Conservation (phyloP, 1,284 basidiomycete species). For the Naganishia albida region DNA sequence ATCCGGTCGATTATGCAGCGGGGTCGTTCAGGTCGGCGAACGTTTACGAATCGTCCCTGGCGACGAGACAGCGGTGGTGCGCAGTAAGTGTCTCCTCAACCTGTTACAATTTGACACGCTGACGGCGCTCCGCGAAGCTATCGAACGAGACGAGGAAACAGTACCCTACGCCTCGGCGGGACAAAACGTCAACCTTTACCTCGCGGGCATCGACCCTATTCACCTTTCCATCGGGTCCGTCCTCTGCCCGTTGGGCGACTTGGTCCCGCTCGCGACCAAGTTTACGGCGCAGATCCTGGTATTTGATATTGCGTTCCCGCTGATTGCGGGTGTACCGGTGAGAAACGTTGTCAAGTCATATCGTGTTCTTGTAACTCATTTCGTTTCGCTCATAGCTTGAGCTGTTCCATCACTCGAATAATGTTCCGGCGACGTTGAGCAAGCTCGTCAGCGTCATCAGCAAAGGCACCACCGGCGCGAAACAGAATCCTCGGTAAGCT, state of each 20-base stretch:
- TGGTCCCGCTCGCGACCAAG: constrained; percentile 71
- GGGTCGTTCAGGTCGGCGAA: constrained; percentile 91
- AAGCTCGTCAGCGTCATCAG: constrained; percentile 79
- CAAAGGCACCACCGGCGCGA: constrained; percentile 68
- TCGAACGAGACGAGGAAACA: constrained; percentile 77
- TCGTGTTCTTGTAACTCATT: too few species aligned
- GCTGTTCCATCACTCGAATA: constrained; percentile 89
- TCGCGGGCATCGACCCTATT: constrained; percentile 81
- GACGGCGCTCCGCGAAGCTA: constrained; percentile 62
- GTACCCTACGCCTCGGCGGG: constrained; percentile 89
- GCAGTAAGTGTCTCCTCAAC: constrained; percentile 60
- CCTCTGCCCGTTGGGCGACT: constrained; percentile 68
- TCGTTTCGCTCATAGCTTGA: constrained; percentile 63
- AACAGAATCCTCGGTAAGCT: constrained; percentile 74
- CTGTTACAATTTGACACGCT: constrained; percentile 19
- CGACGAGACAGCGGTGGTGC: constrained; percentile 81
- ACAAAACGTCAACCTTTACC: constrained; percentile 79
- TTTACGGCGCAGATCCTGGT: constrained; percentile 89
- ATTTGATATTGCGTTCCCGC: constrained; percentile 88
- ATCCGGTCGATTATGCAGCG: constrained; percentile 81
- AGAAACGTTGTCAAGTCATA: constrained; percentile 38
- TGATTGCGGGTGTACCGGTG: constrained; percentile 82
- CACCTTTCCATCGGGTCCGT: constrained; percentile 86
- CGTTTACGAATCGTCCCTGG: constrained; percentile 82
- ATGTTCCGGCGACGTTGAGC: constrained; percentile 83